phyloP scores from a whole-genome alignment of 139 green algal genomes.

The Zygnema cylindricum region DNA sequence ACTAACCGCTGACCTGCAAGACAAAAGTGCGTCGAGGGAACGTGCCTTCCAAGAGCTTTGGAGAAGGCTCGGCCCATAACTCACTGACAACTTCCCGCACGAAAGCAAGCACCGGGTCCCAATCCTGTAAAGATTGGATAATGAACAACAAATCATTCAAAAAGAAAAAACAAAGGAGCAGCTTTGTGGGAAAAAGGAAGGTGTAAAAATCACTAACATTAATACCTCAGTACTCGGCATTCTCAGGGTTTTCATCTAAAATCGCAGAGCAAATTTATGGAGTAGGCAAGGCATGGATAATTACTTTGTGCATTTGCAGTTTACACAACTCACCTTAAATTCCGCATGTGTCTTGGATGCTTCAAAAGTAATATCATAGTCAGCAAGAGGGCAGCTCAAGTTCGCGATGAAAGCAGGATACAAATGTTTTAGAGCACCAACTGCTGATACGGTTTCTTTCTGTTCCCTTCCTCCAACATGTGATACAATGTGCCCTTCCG shows the following conservation, averaged over 20 bases:
- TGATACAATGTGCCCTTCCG: neutral
- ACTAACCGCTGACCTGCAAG: too few species aligned
- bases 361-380: conserved; percentile 53
- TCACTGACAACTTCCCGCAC: conserved; percentile 20
- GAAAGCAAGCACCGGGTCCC: conserved; percentile 18
- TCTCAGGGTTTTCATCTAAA: too few species aligned
- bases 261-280: too few species aligned
- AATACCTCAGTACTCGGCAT: too few species aligned
- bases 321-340: conserved; percentile 55
- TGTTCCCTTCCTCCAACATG: neutral
- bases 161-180: too few species aligned
- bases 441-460: neutral
- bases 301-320: too few species aligned
- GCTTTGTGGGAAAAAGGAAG: too few species aligned
- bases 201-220: too few species aligned
- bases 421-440: neutral
- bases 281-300: too few species aligned
- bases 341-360: conserved; percentile 34
- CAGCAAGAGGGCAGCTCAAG: conserved; percentile 20
- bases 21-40: neutral
- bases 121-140: conserved; percentile 6
- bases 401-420: conserved; percentile 35
- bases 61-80: neutral
- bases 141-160: too few species aligned
- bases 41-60: conserved; percentile 5